Evolutionary conservation across 352 stramenopile species (phyloP).

Genomic region (Peronosclerospora sorghi): DNA sequence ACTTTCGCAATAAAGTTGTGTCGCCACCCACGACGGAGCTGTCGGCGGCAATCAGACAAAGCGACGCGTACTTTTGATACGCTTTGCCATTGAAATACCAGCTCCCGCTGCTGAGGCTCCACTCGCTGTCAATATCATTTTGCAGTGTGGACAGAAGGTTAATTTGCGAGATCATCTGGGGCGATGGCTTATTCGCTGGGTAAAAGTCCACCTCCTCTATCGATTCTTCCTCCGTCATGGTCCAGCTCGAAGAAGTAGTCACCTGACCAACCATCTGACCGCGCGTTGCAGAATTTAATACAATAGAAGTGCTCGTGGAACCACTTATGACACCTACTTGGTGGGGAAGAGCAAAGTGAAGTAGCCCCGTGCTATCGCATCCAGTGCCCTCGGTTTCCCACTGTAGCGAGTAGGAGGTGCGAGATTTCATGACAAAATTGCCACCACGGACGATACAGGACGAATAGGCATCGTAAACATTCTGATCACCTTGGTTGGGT

Average conservation of each 20-base stretch:
- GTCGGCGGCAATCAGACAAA: constrained; percentile 53
- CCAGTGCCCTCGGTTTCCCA: constrained; percentile 43
- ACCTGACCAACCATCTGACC: constrained; percentile 47
- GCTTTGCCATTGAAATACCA: constrained; percentile 63
- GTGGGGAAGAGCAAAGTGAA: constrained; percentile 65
- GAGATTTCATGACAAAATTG: constrained; percentile 32
- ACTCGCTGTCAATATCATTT: constrained; percentile 29
- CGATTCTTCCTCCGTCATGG: constrained; percentile 36
- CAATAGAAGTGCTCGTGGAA: constrained; percentile 19
- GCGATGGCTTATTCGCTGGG: constrained; percentile 25
- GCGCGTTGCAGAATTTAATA: constrained; percentile 43
- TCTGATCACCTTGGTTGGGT: constrained; percentile 20
- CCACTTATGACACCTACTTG: constrained; percentile 37
- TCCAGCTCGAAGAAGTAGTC: constrained; percentile 32
- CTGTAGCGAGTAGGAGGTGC: constrained; percentile 53
- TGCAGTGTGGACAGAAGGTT: constrained; percentile 32
- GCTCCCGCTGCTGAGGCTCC: constrained; percentile 41
- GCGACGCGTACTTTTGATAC: constrained; percentile 44
- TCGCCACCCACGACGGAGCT: constrained; percentile 23
- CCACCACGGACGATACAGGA: constrained; percentile 49
- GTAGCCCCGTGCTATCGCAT: constrained; percentile 34
- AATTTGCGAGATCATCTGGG: constrained; percentile 23
- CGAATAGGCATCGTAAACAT: constrained; percentile 48
- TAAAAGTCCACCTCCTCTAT: constrained; percentile 53
- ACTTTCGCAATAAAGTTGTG: constrained; percentile 28